phyloP scores from a whole-genome alignment of 352 stramenopile genomes.

The Peronospora destructor region DNA sequence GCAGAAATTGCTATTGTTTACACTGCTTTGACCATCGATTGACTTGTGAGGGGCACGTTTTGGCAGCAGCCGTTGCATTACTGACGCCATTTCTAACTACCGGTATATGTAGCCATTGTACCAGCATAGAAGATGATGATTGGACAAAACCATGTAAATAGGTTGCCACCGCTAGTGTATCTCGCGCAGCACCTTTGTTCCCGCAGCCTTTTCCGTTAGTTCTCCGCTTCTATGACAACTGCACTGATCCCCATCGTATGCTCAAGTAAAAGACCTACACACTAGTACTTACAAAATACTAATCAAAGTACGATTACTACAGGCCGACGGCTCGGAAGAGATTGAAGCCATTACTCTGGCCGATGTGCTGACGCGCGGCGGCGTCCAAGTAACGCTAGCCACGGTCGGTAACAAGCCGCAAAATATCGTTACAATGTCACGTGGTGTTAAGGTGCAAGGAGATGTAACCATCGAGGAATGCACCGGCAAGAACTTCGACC shows the following conservation, averaged over 20 bases:
- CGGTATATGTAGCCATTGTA: neutral
- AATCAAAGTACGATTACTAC: neutral
- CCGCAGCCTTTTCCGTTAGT: neutral
- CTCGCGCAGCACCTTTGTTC: constrained; percentile 5
- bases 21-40: no score
- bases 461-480: constrained; percentile 62
- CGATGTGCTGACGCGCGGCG: constrained; percentile 64
- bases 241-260: constrained; percentile 38
- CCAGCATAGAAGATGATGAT: neutral
- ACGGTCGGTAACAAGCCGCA: constrained; percentile 46
- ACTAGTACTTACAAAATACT: constrained; percentile 1
- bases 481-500: constrained; percentile 47
- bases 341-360: constrained; percentile 74
- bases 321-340: constrained; percentile 80
- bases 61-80: no score
- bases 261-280: neutral
- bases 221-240: constrained; percentile 22
- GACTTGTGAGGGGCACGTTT: no score
- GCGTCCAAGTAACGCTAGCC: constrained; percentile 59
- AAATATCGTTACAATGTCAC: constrained; percentile 73
- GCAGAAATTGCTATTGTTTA: no score
- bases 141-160: neutral
- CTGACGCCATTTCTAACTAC: no score
- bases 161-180: neutral
- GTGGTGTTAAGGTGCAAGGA: constrained; percentile 59